These are phyloP conservation scores for Boeremia exigua DNA, from an alignment of 2,329 filamentous ascomycete species.

Conservation along the genomic window DNA sequence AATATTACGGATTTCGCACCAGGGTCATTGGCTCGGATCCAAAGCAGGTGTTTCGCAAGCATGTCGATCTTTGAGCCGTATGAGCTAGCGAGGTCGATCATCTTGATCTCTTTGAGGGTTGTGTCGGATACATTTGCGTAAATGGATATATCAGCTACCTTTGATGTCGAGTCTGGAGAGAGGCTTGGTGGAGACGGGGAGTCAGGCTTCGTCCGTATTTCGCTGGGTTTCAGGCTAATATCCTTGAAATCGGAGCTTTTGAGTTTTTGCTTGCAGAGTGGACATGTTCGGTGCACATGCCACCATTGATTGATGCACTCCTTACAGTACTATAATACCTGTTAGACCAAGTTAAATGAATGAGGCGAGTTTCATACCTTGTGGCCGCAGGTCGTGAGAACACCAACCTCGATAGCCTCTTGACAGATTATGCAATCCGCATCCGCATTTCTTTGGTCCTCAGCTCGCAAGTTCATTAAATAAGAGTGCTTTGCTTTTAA, in stretches of 20 bases:
- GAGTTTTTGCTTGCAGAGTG: conserved; percentile 79
- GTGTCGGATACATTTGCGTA: conserved; percentile 78
- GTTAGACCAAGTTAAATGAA: conserved; percentile 2
- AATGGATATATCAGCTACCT: conserved; percentile 58
- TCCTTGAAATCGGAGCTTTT: conserved; percentile 75
- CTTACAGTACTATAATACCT: conserved; percentile 73
- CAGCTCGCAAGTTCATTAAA: conserved; percentile 65
- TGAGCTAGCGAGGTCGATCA: conserved; percentile 74
- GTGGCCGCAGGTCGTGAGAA: conserved; percentile 87
- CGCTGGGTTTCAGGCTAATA: conserved; percentile 80
- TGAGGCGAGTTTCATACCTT: conserved; percentile 23
- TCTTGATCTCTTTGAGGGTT: conserved; percentile 79
- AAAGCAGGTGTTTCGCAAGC: conserved; percentile 73
- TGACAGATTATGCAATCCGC: conserved; percentile 88
- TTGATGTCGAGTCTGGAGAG: conserved; percentile 35
- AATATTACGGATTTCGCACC: conserved; percentile 94
- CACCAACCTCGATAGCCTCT: conserved; percentile 75
- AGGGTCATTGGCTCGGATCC: conserved; percentile 82
- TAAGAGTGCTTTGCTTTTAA: conserved; percentile 79
- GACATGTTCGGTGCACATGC: conserved; percentile 75
- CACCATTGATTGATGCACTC: conserved; percentile 86
- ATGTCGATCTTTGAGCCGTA: conserved; percentile 93
- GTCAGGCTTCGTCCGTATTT: conserved; percentile 71
- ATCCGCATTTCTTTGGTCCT: conserved; percentile 61
- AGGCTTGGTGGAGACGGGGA: conserved; percentile 35